Base-by-base conservation (phyloP, 169 alveolate genomes). In the Cryptosporidium xiaoi region DNA sequence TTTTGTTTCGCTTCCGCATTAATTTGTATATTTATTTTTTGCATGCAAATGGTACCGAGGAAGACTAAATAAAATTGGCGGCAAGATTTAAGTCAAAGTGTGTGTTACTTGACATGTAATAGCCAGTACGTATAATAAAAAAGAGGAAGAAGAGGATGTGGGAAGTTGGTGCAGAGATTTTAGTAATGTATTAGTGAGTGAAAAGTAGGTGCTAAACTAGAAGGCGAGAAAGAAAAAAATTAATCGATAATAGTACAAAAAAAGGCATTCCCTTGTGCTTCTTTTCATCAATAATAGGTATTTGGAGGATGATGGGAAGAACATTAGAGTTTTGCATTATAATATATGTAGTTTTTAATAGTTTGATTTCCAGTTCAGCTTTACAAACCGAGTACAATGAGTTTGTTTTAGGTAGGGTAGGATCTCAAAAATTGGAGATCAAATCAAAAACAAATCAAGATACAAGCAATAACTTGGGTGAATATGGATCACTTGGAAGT, bases 91-190 rank as follows among this genome's bases (percentile, higher is more conserved):
- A 29, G 50, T 50, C 82, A 66, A 20, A 33, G 40, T 27, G 44
- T 65, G 18, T 48, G 64, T 71, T 71, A 71, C 84, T 71, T 71
- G 84, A 71, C 67, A 71, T 71, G 67, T 46, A 53, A 18, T 71
- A 50, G 67, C 84, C 51, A 71, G 84, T 71, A 71, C 84, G 84
- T 71, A 51, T 71, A 66, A 6, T 36, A 36, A 66, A 66, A 50
- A 48, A 31, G 82, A 65, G 82, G 65, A 66, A 33, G 53, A 34
- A 15, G 8, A 40, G 48, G 53, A 27, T 16, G 53, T 5, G 31
- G 50, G 27, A 48, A 34, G 51, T 4, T n/a, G n/a, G 18, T 12
- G 27, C 13, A 31, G n/a, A 65, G 12, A 65, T 29, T 36, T 36
- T 65, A 18, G 33, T 18, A 65, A 53, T 33, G 29, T 50, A 18